A percentile compares a stretch with the other conserved stretches of the same genome.
Evolutionary conservation across 2,329 filamentous ascomycete species (phyloP).

Genomic region (Botrytis fabae): DNA sequence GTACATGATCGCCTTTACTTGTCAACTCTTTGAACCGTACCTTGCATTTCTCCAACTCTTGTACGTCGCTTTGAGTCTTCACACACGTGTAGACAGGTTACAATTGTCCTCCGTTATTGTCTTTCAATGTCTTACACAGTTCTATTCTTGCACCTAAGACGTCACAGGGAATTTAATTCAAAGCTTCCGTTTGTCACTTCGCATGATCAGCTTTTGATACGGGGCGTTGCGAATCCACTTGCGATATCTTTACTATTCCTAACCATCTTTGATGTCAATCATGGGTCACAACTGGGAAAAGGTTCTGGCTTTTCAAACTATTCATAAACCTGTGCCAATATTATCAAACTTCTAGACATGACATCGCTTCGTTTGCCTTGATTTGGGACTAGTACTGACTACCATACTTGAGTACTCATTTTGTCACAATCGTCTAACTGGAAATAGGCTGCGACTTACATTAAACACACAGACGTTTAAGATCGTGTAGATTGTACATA

Average conservation of each 20-base stretch:
- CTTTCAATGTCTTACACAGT: neutral
- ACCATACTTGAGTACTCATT: neutral
- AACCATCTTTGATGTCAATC: neutral
- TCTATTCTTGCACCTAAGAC: neutral
- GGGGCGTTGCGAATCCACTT: neutral
- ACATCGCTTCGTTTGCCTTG: neutral
- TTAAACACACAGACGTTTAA: slow-evolving; percentile 3
- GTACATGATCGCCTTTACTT: slow-evolving; percentile 7
- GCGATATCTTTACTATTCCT: neutral
- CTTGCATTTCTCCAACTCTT: slow-evolving; percentile 3
- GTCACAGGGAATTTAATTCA: neutral
- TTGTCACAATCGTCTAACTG: neutral
- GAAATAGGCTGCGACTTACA: neutral
- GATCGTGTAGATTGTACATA: neutral
- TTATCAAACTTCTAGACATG: neutral
- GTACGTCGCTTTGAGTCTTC: neutral
- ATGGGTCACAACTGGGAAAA: neutral
- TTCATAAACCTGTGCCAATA: neutral
- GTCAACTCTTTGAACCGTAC: neutral
- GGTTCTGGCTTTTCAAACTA: neutral
- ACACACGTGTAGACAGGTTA: neutral
- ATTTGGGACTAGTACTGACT: neutral
- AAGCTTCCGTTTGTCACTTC: neutral
- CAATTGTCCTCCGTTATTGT: neutral
- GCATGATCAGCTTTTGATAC: neutral